Percentiles rank a stretch among this genome's conserved stretches.
Evolutionary conservation across 2,329 filamentous ascomycete species (phyloP).

Genomic region (Xylariaceae sp.): DNA sequence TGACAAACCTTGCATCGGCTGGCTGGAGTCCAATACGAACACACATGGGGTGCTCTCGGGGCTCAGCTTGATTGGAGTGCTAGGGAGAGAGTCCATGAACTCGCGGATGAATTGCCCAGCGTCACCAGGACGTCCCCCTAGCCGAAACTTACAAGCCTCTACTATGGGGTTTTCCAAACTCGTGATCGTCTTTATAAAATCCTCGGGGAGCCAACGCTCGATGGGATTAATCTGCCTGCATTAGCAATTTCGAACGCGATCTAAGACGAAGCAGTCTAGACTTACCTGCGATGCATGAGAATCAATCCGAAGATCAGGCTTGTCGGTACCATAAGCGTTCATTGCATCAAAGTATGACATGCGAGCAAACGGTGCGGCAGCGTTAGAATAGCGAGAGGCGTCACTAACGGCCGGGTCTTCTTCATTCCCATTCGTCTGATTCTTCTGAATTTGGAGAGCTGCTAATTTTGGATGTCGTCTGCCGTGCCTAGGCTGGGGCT

Average conservation of each 20-base stretch:
- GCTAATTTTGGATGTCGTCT: constrained; percentile 20
- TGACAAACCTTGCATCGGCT: constrained; percentile 76
- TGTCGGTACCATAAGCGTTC: constrained; percentile 81
- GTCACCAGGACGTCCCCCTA: constrained; percentile 52
- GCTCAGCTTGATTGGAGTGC: constrained; percentile 63
- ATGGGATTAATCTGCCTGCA: constrained; percentile 64
- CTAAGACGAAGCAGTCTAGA: background rate
- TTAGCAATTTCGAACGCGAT: constrained; percentile 23
- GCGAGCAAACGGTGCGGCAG: background rate
- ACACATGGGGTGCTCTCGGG: constrained; percentile 78
- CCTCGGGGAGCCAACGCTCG: constrained; percentile 61
- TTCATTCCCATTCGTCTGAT: background rate
- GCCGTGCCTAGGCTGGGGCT: no score
- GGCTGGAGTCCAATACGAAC: constrained; percentile 72
- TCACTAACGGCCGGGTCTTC: no score
- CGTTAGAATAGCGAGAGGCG: background rate
- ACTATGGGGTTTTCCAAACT: constrained; percentile 68
- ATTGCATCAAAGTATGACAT: constrained; percentile 77
- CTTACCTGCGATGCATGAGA: constrained; percentile 56
- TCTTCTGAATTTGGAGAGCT: no score
- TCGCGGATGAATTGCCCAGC: constrained; percentile 48
- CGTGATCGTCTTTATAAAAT: constrained; percentile 76
- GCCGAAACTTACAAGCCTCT: constrained; percentile 71
- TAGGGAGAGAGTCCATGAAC: constrained; percentile 70
- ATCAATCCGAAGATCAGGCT: constrained; percentile 80